Conservation (phyloP, 2,329 filamentous ascomycete species). For the Claviceps sp. region DNA sequence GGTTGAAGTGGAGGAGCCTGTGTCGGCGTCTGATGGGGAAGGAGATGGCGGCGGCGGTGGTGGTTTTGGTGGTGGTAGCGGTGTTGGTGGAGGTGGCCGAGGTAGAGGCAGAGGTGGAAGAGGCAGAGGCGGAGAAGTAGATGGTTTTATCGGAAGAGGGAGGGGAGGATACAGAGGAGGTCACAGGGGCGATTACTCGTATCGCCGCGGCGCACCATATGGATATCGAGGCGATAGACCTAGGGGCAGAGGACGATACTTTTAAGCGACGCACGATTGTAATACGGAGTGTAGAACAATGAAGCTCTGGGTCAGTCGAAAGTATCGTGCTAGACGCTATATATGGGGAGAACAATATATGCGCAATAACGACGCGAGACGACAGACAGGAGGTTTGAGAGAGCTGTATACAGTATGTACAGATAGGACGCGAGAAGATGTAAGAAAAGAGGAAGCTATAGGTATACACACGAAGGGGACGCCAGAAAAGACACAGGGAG, state of each 20-base stretch:
- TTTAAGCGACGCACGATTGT: constrained; percentile 9
- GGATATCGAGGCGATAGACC: constrained; percentile 23
- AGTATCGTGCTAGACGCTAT: not conserved
- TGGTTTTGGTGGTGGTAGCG: constrained; percentile 6
- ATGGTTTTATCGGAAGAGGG: constrained; percentile 1
- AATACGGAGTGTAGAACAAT: not conserved
- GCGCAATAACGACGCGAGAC: too few relatives aligned
- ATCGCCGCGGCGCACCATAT: constrained; percentile 17
- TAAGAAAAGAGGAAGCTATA: too few relatives aligned
- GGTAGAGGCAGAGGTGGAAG: constrained; percentile 8
- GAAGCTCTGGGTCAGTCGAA: too few relatives aligned
- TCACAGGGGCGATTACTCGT: constrained; percentile 16
- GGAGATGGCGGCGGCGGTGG: constrained; percentile 2
- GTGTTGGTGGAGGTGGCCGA: not conserved
- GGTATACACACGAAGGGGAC: too few relatives aligned
- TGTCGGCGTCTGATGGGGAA: constrained; percentile 20
- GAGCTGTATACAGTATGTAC: too few relatives aligned
- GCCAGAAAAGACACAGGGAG: too few relatives aligned
- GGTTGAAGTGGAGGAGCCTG: constrained; percentile 59
- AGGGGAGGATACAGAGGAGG: constrained; percentile 14
- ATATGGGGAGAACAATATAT: too few relatives aligned
- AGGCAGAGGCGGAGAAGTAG: constrained; percentile 1
- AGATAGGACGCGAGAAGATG: too few relatives aligned
- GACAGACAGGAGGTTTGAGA: too few relatives aligned
- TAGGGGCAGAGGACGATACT: constrained; percentile 20